A percentile compares a stretch with the other conserved stretches of the same genome.
Conservation (phyloP, 108 stramenopile genomes). For the Discostella pseudostelligera region DNA sequence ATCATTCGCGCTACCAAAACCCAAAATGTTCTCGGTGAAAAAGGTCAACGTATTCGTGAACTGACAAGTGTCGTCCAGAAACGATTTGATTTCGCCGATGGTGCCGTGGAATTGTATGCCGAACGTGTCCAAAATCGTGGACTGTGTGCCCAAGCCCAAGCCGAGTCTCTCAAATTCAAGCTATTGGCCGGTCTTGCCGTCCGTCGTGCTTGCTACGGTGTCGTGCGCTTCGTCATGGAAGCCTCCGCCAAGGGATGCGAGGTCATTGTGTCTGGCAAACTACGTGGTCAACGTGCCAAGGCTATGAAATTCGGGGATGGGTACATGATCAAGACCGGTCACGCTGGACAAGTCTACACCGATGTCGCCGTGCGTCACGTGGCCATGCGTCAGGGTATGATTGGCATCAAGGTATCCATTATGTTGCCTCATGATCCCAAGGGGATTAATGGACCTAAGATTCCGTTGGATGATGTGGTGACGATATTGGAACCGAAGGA, state of each 20-base stretch:
- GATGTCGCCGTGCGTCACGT: slow-evolving; percentile 99
- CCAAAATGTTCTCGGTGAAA: slow-evolving; percentile 98
- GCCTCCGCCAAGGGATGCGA: slow-evolving; percentile 99
- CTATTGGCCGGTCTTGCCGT: slow-evolving; percentile 98
- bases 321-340: slow-evolving; percentile 99
- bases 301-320: slow-evolving; percentile 99
- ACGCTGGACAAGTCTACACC: slow-evolving; percentile 97
- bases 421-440: slow-evolving; percentile 98
- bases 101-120: slow-evolving; percentile 97
- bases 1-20: slow-evolving; percentile 99
- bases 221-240: slow-evolving; percentile 99
- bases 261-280: slow-evolving; percentile 99
- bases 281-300: slow-evolving; percentile 99
- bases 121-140: slow-evolving; percentile 99
- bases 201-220: slow-evolving; percentile 99
- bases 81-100: slow-evolving; percentile 98
- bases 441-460: slow-evolving; percentile 85
- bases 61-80: slow-evolving; percentile 98
- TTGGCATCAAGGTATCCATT: slow-evolving; percentile 98
- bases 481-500: slow-evolving; percentile 91
- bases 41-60: slow-evolving; percentile 99
- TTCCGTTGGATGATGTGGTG: slow-evolving; percentile 90
- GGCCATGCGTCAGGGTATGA: slow-evolving; percentile 98
- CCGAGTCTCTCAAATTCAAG: slow-evolving; percentile 99
- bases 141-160: slow-evolving; percentile 99